Evolutionary conservation across 2,329 filamentous ascomycete genomes (phyloP), one percentile per base, ranked within the genome.

Genomic region (Leptographium lundbergii): DNA sequence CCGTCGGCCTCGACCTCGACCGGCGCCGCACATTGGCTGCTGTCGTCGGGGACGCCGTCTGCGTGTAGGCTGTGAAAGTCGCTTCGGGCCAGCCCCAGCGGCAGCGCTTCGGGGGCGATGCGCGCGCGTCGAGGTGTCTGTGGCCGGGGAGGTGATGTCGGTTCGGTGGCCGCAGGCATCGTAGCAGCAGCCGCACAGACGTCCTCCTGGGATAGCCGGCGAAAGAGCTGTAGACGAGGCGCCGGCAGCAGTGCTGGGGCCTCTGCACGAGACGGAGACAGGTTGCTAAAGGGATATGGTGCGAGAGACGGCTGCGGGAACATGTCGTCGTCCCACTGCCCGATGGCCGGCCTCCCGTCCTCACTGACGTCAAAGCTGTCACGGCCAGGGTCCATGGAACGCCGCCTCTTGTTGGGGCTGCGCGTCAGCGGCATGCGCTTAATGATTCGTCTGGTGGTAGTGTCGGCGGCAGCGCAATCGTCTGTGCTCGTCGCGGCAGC

Each of bases 81-180:
- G 42, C 74, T 70, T 32, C 81, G 77, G 62, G 77, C 80, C 13
- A 85, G 75, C 4, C 82, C 82, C 0, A 84, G 74, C 6, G 82
- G 82, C 0, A 86, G 69, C n/a, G 76, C 73, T 64, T 81, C 80
- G 1, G 82, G 82, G 34, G 81, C 81, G 59, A 85, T 77, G 63
- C 81, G 80, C 61, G 78, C 74, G 58, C 82, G 77, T 69, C 84
- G 84, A 0, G 82, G 82, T 10, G 82, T 86, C 52, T 75, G 73
- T 3, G 77, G 79, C 48, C 69, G 67, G 19, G 65, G 61, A 5
- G 51, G 29, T n/a, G 29, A 24, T 6, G 51, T 14, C 9, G 51
- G 51, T 6, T 2, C 3, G 27, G 51, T 22, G 29, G 29, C 17
- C 6, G 19, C n/a, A n/a, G 17, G 50, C 10, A 22, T 5, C 10